Evolutionary conservation across 2,329 filamentous ascomycete genomes (phyloP).

Genomic region (Talaromyces sp.): DNA sequence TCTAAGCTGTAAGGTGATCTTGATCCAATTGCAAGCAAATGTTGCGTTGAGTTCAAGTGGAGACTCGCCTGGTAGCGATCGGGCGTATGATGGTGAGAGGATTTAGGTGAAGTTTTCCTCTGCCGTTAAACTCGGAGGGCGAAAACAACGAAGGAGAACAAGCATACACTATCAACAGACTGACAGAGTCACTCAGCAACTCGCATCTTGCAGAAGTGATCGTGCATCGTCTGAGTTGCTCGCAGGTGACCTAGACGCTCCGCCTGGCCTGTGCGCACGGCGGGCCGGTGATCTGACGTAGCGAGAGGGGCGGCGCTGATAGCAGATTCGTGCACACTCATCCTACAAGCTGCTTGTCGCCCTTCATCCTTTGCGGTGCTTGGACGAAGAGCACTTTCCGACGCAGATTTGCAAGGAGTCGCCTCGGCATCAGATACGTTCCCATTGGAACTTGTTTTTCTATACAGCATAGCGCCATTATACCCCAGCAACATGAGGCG

Average conservation of each 20-base stretch:
- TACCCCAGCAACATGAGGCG: constrained; percentile 22
- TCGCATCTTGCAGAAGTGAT: neutral
- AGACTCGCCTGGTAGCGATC: neutral
- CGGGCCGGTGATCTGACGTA: constrained; percentile 13
- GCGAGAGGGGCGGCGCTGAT: constrained; percentile 8
- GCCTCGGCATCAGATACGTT: neutral
- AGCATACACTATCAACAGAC: neutral
- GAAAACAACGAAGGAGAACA: neutral
- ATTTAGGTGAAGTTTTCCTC: neutral
- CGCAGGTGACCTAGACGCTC: neutral
- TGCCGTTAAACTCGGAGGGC: neutral
- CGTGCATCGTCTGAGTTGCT: neutral
- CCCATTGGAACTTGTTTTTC: neutral
- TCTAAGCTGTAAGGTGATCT: neutral
- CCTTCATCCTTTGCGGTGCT: neutral
- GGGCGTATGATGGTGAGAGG: neutral
- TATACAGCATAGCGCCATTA: neutral
- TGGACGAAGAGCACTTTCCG: neutral
- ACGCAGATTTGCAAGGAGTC: neutral
- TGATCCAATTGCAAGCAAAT: neutral
- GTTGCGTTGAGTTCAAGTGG: neutral
- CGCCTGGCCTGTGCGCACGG: constrained; percentile 7
- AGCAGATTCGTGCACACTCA: neutral
- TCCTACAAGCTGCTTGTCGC: neutral
- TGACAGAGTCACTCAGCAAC: neutral